Percentiles rank a stretch among this genome's conserved stretches.
Evolutionary conservation across 306 rosid genomes (phyloP).

Genomic region (Trifolium repens): DNA sequence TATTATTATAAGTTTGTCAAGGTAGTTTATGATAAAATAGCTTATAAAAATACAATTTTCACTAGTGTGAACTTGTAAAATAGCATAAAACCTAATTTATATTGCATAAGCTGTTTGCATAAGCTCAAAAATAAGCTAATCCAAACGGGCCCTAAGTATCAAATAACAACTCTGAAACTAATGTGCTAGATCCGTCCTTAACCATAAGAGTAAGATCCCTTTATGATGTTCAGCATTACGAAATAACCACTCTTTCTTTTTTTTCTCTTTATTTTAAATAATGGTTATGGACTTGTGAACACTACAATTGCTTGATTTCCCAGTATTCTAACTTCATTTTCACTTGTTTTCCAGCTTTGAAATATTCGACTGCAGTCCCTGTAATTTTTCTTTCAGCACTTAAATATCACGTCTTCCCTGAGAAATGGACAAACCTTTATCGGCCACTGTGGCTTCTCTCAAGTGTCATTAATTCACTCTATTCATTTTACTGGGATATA

Average conservation of each 20-base stretch:
- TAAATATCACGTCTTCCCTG: slow-evolving; percentile 86
- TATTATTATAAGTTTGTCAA: too few species aligned
- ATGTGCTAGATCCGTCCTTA: background rate
- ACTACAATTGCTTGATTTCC: slow-evolving; percentile 13
- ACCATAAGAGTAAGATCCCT: background rate
- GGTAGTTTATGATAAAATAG: too few species aligned
- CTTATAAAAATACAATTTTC: too few species aligned
- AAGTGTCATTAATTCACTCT: slow-evolving; percentile 84
- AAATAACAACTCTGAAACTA: background rate
- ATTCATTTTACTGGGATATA: slow-evolving; percentile 98
- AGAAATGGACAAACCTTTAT: slow-evolving; percentile 76
- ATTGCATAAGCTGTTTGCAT: too few species aligned
- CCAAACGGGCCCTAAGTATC: background rate
- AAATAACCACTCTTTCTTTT: background rate
- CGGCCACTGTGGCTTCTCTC: slow-evolving; percentile 97
- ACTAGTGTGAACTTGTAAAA: too few species aligned
- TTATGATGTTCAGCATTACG: slow-evolving; percentile 17
- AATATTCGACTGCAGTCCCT: slow-evolving; percentile 93
- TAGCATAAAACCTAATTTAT: too few species aligned
- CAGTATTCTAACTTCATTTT: slow-evolving; percentile 47
- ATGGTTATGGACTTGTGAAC: background rate
- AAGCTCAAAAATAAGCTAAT: too few species aligned
- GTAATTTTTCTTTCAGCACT: slow-evolving; percentile 97
- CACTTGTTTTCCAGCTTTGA: slow-evolving; percentile 75
- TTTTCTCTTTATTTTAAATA: slow-evolving; percentile 14